Evolutionary conservation across 306 rosid genomes (phyloP).

Genomic region (Quillaja saponaria): DNA sequence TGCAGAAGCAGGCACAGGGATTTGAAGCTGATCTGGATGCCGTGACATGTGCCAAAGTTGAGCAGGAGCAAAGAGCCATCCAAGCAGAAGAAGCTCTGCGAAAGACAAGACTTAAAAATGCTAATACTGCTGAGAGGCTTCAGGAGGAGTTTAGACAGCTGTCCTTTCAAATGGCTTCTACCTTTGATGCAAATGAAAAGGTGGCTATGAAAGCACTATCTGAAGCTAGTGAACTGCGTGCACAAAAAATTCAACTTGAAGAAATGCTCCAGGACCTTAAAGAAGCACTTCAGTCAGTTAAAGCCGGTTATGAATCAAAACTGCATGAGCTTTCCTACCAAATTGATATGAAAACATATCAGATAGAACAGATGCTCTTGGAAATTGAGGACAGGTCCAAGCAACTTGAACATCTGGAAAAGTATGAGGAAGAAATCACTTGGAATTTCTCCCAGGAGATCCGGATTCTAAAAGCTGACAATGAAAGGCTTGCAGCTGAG

Average conservation of each 20-base stretch:
- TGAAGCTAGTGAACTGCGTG: conserved; percentile 67
- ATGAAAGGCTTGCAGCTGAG: conserved; percentile 54
- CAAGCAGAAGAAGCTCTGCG: conserved; percentile 81
- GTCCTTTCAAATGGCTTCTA: conserved; percentile 73
- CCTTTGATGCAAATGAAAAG: conserved; percentile 88
- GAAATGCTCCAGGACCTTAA: conserved; percentile 54
- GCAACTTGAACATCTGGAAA: conserved; percentile 57
- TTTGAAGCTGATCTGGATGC: conserved; percentile 79
- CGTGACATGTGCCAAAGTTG: conserved; percentile 59
- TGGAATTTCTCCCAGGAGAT: conserved; percentile 60
- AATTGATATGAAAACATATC: conserved; percentile 49
- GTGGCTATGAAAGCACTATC: conserved; percentile 66
- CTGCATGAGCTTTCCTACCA: conserved; percentile 51
- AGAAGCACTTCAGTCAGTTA: conserved; percentile 56
- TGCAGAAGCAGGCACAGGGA: conserved; percentile 64
- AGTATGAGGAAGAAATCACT: conserved; percentile 48
- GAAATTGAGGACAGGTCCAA: conserved; percentile 64
- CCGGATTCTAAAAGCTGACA: conserved; percentile 49
- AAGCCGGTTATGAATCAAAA: conserved; percentile 49
- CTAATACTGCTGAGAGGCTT: conserved; percentile 77
- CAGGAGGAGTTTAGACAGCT: conserved; percentile 86
- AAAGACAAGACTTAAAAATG: conserved; percentile 68
- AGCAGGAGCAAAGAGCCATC: conserved; percentile 91
- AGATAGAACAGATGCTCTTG: conserved; percentile 49
- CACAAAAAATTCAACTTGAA: conserved; percentile 58